Evolutionary conservation across 2,329 filamentous ascomycete genomes (phyloP).

Genomic region (Trichoderma polysporum): DNA sequence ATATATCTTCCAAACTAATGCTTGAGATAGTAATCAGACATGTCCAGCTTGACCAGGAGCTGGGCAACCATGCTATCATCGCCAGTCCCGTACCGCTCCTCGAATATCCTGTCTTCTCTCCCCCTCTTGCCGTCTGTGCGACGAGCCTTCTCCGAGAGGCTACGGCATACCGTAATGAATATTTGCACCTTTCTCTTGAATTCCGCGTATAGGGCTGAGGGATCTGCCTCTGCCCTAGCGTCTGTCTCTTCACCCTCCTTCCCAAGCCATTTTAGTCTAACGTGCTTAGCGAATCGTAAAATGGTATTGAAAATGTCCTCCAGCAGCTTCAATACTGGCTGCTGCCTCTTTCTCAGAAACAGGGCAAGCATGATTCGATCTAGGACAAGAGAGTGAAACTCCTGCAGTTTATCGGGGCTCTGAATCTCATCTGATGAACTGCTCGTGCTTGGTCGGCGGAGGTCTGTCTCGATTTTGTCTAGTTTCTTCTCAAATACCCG

Average conservation of each 20-base stretch:
- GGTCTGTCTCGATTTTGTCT: conserved; percentile 57
- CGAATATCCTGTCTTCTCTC: conserved; percentile 34
- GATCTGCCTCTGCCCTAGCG: not conserved
- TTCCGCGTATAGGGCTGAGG: conserved; percentile 54
- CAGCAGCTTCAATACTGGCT: conserved; percentile 68
- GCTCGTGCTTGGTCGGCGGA: conserved; percentile 47
- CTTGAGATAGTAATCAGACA: conserved; percentile 63
- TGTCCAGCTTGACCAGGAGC: conserved; percentile 67
- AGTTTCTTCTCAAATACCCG: conserved; percentile 65
- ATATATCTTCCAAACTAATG: conserved; percentile 17
- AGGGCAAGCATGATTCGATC: conserved; percentile 74
- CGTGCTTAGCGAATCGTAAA: conserved; percentile 65
- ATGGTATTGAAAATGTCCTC: conserved; percentile 74
- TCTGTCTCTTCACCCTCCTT: conserved; percentile 26
- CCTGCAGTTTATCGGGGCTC: conserved; percentile 66
- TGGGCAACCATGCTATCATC: conserved; percentile 64
- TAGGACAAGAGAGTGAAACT: conserved; percentile 69
- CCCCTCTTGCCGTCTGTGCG: conserved; percentile 36
- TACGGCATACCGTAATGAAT: conserved; percentile 71
- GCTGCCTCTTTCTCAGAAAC: conserved; percentile 72
- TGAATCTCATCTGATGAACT: conserved; percentile 31
- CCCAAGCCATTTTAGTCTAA: conserved; percentile 41
- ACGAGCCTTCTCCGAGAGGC: conserved; percentile 62
- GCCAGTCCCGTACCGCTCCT: conserved; percentile 37
- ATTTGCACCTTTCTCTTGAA: conserved; percentile 72